These are phyloP conservation scores for Tillandsia fasciculata DNA, from an alignment of 176 grass and related monocot genomes.

Conservation along the genomic window DNA sequence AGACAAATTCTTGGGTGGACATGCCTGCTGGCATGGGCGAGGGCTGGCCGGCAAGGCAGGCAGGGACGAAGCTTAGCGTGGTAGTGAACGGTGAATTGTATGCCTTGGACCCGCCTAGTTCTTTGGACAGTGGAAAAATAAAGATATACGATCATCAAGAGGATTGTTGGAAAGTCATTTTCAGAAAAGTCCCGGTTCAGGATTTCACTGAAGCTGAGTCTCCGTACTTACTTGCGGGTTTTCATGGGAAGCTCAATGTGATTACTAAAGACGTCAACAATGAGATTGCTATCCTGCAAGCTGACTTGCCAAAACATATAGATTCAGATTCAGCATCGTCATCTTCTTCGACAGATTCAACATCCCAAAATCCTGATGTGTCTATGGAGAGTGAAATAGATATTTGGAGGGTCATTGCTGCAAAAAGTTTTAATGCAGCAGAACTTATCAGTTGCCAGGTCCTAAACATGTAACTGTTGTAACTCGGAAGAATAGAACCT, in stretches of 20 bases:
- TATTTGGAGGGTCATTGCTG: slow-evolving; percentile 48
- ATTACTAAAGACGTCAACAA: slow-evolving; percentile 37
- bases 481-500: not conserved
- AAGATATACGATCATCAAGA: slow-evolving; percentile 64
- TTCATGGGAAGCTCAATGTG: slow-evolving; percentile 70
- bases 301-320: slow-evolving; percentile 10
- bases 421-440: slow-evolving; percentile 36
- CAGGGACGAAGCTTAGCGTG: slow-evolving; percentile 48
- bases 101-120: slow-evolving; percentile 60
- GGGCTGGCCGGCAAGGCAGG: slow-evolving; percentile 77
- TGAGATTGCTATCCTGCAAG: slow-evolving; percentile 39
- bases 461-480: slow-evolving; percentile 36
- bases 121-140: slow-evolving; percentile 43
- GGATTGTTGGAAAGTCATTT: slow-evolving; percentile 58
- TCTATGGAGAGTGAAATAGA: slow-evolving; percentile 20
- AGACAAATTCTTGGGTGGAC: slow-evolving; percentile 44
- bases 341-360: not conserved
- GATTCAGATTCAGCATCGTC: not conserved
- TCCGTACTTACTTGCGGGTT: slow-evolving; percentile 44
- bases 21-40: slow-evolving; percentile 74
- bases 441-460: slow-evolving; percentile 74
- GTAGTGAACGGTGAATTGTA: slow-evolving; percentile 55
- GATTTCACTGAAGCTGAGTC: slow-evolving; percentile 31
- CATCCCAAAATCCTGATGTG: slow-evolving; percentile 23
- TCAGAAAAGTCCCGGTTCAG: slow-evolving; percentile 40